Evolutionary conservation across 345 rosid genomes (phyloP).

Genomic region (Ceriops zippeliana): DNA sequence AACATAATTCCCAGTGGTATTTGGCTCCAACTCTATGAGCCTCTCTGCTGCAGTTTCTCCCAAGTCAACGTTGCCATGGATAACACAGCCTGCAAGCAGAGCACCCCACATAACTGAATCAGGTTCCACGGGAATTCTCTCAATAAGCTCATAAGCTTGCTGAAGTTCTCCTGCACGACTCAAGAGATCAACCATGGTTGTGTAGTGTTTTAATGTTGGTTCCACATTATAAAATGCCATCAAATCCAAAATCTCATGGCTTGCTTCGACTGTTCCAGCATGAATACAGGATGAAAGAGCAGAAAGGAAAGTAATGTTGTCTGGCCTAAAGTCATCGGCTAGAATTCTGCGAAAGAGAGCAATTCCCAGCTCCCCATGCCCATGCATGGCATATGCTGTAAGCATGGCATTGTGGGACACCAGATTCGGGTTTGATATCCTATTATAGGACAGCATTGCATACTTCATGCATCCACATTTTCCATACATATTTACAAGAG

Average conservation of each 20-base stretch:
- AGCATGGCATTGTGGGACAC: constrained; percentile 32
- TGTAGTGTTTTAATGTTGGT: constrained; percentile 25
- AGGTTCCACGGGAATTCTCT: constrained; percentile 21
- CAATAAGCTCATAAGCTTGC: constrained; percentile 19
- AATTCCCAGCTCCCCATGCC: constrained; percentile 24
- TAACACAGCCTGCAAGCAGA: constrained; percentile 28
- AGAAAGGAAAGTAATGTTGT: constrained; percentile 21
- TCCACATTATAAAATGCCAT: constrained; percentile 14
- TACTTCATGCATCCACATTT: constrained; percentile 24
- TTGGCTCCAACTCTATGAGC: constrained; percentile 25
- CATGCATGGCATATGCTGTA: constrained; percentile 30
- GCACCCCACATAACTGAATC: constrained; percentile 30
- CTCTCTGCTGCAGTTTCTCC: constrained; percentile 22
- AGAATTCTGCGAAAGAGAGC: constrained; percentile 18
- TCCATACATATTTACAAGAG: constrained; percentile 28
- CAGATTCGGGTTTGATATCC: constrained; percentile 27
- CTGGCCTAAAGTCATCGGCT: constrained; percentile 14
- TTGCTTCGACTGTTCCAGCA: constrained; percentile 18
- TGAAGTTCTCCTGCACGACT: constrained; percentile 23
- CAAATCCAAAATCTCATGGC: constrained; percentile 14
- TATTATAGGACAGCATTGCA: constrained; percentile 11
- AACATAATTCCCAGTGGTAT: constrained; percentile 20
- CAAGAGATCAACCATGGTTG: constrained; percentile 26
- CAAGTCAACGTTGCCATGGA: constrained; percentile 15
- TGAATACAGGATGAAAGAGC: constrained; percentile 26